Evolutionary conservation across 139 green algal species (phyloP), one percentile per base, ranked within the genome.

Genomic region (Zygnema cylindricum): DNA sequence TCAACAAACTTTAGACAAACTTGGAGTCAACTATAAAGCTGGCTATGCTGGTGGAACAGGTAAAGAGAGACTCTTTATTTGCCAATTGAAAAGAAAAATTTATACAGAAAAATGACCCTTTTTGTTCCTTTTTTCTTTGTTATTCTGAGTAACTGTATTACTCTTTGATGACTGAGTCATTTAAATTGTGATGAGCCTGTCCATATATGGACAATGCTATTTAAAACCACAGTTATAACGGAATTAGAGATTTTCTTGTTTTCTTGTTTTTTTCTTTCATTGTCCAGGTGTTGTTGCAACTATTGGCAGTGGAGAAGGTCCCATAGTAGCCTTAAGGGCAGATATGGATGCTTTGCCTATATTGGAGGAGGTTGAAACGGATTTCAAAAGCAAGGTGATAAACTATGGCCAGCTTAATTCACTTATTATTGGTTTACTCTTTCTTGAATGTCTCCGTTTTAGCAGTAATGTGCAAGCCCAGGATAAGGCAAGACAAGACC

Each of bases 261-360:
- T 1, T 42, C 69, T 1, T 35, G 69, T 35, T 35, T 36, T 55
- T 55, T 1, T n/a, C n/a, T n/a, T n/a, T n/a, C n/a, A n/a, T n/a
- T n/a, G n/a, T n/a, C 7, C 95, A 32, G 97, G 97, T 30, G 92
- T 98, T 23, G 93, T 98, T 0, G 95, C 89, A 32, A 93, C 69
- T 0, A 94, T 98, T 0, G 96, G 95, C 55, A 89, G 82, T 11
- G 95, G 93, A 7, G 30, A 77, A 1, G 38, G 77, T 1, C 95
- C 95, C 0, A 76, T 94, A 0, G 93, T 98, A 25, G 94, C 87
- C 0, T 92, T 98, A 2, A 88, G 96, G 0, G 92, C 95, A n/a
- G 96, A 98, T 89, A 98, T 98, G n/a, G 96, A 98, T 88, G 96
- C 95, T 0, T 92, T 98, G 23, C 85, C 85, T 1, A 85, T 90